These are phyloP conservation scores for Articulospora tetracladia DNA, from an alignment of 495 filamentous ascomycete genomes.

Conservation along the genomic window DNA sequence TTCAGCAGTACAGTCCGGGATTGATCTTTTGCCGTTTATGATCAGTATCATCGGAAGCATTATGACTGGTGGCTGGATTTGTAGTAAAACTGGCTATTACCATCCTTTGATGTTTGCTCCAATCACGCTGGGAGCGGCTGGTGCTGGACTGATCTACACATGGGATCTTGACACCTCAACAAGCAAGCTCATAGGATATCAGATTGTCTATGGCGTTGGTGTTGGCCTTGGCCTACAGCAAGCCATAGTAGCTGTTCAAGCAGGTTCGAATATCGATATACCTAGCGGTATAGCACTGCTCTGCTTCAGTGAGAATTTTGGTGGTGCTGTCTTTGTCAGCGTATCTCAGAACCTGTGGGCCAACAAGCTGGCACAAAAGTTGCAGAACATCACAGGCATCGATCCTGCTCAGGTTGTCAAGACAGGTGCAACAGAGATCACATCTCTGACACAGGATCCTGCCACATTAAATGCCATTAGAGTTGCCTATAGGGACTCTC, in stretches of 20 bases:
- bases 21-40: conserved; percentile 62
- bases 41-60: neutral
- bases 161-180: neutral
- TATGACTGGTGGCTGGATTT: conserved; percentile 1
- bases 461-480: neutral
- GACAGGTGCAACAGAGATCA: neutral
- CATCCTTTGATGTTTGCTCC: neutral
- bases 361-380: conserved; percentile 26
- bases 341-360: conserved; percentile 61
- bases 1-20: conserved; percentile 64
- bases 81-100: neutral
- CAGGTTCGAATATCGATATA: conserved; percentile 6
- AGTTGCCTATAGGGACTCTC: neutral
- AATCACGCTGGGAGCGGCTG: neutral
- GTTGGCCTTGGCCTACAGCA: conserved; percentile 15
- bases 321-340: conserved; percentile 58
- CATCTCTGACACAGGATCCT: neutral
- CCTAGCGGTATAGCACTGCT: conserved; percentile 12
- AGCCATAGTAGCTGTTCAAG: conserved; percentile 13
- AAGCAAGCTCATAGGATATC: conserved; percentile 62
- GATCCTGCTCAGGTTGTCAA: neutral
- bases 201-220: conserved; percentile 12
- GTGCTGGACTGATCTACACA: conserved; percentile 2
- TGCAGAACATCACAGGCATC: conserved; percentile 1
- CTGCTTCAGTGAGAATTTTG: conserved; percentile 37